phyloP scores from a whole-genome alignment of 2,329 filamentous ascomycete species.

The Colletotrichum kahawae region DNA sequence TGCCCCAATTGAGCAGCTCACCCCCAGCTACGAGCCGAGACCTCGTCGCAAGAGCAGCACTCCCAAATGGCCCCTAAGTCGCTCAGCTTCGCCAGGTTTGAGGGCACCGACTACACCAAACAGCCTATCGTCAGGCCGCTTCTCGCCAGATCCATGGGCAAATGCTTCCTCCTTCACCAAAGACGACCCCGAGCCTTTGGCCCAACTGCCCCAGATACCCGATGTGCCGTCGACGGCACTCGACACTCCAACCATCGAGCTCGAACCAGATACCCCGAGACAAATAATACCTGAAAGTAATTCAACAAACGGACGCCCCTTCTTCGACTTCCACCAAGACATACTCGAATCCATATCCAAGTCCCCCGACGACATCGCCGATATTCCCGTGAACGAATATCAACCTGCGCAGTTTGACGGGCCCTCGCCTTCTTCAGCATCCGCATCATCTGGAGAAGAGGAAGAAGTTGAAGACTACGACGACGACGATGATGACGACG shows the following conservation, averaged over 20 bases:
- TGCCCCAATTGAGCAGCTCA: conserved; percentile 25
- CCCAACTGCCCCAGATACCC: conserved; percentile 22
- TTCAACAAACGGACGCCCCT: not conserved
- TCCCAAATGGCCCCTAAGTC: conserved; percentile 44
- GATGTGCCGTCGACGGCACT: conserved; percentile 20
- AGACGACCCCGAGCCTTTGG: conserved; percentile 18
- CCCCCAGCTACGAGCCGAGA: conserved; percentile 34
- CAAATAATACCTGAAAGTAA: not conserved
- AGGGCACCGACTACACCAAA: conserved; percentile 34
- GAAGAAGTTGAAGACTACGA: not conserved
- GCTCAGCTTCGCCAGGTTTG: conserved; percentile 39
- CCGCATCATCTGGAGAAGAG: conserved; percentile 27
- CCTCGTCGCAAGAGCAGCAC: conserved; percentile 39
- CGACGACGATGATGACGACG: conserved; percentile 26
- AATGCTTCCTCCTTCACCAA: conserved; percentile 27
- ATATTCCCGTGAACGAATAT: not conserved
- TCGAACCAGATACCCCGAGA: not conserved
- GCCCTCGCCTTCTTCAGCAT: not conserved
- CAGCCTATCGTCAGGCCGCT: conserved; percentile 36
- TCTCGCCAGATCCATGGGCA: conserved; percentile 49
- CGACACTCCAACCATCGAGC: not conserved
- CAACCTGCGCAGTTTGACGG: not conserved
- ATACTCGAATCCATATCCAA: not conserved
- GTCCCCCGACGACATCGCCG: not conserved
- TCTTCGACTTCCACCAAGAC: not conserved